Base-by-base conservation (phyloP, 2,329 filamentous ascomycete species). In the Waltergamsia citrina region DNA sequence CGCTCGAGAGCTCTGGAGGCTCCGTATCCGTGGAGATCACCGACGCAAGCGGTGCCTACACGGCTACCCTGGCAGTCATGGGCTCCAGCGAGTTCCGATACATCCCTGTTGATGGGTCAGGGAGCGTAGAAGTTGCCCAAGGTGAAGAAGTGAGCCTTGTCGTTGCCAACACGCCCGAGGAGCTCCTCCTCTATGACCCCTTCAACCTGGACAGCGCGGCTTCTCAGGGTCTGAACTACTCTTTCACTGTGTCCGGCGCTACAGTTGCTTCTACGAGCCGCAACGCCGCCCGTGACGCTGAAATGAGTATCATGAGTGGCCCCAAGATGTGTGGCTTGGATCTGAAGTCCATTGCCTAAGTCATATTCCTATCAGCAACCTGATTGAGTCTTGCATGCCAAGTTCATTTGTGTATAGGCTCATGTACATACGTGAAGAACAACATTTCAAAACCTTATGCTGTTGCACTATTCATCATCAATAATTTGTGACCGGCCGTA, bases 161-260 rank as follows among this genome's bases (percentile, higher is more conserved):
- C 7, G 54, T 71, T 26, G 67, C 55, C 11, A 69, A 71, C 41
- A 67, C 67, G 3, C 66, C 67, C 7, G 49, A 49, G 7, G 39
- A 51, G 31, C 50, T 65, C 17, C 50, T 65, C 18, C 45, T 59
- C 31, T 70, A 65, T 39, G 62, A 69, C 41, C 54, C 61, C 4
- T 65, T 63, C 37, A 38, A 53, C 21, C 43, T 62, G 15, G 53
- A 42, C 3, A 47, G 48, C 4, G 60, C 57, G 16, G 59, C 56
- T 1, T 56, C 46, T 18, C 45, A 47, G 24, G 60, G 60, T 1
- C 35, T 65, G 15, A 53, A 63, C 29, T 65, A 63, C 34, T 53
- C 51, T 6, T 43, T 61, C 14, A 52, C 41, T 10, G 26, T 61
- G 5, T 48, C 50, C 3, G 56, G 56, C 8, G 54, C 52, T 4